phyloP scores from a whole-genome alignment of 1,284 basidiomycete species.

The Ustilago curta region DNA sequence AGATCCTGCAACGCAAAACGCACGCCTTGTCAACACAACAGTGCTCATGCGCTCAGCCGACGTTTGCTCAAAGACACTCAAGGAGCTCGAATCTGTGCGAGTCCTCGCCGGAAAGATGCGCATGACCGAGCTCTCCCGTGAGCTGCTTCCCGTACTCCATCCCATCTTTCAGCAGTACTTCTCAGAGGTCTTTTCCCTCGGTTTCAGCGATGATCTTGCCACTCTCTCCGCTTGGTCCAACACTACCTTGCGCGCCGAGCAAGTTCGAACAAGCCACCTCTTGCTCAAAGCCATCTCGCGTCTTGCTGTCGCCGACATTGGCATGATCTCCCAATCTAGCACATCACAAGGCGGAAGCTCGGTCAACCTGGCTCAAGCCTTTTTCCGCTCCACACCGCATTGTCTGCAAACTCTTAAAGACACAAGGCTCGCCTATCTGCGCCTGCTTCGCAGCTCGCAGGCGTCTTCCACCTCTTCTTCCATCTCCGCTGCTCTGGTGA shows the following conservation, averaged over 20 bases:
- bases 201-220: constrained; percentile 25
- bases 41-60: constrained; percentile 62
- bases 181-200: constrained; percentile 51
- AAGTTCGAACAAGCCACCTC: constrained; percentile 64
- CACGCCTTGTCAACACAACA: constrained; percentile 43
- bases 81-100: constrained; percentile 64
- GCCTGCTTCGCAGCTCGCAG: constrained; percentile 33
- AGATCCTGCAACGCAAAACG: constrained; percentile 16
- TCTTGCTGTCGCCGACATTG: constrained; percentile 62
- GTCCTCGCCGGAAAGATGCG: constrained; percentile 66
- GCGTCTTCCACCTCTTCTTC: constrained; percentile 21
- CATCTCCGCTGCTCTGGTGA: constrained; percentile 22
- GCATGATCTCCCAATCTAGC: constrained; percentile 53
- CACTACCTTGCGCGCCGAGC: constrained; percentile 45
- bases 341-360: constrained; percentile 35
- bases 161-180: constrained; percentile 64
- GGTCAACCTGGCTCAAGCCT: constrained; percentile 60
- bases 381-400: constrained; percentile 62
- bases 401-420: constrained; percentile 54
- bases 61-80: constrained; percentile 59
- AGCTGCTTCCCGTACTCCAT: constrained; percentile 61
- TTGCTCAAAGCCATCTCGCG: constrained; percentile 59
- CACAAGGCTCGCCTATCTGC: constrained; percentile 47
- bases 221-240: constrained; percentile 56
- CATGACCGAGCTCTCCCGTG: constrained; percentile 65